Conservation (phyloP, 1,139 yeast species). For the Hemisphaericaspora subhashii region DNA sequence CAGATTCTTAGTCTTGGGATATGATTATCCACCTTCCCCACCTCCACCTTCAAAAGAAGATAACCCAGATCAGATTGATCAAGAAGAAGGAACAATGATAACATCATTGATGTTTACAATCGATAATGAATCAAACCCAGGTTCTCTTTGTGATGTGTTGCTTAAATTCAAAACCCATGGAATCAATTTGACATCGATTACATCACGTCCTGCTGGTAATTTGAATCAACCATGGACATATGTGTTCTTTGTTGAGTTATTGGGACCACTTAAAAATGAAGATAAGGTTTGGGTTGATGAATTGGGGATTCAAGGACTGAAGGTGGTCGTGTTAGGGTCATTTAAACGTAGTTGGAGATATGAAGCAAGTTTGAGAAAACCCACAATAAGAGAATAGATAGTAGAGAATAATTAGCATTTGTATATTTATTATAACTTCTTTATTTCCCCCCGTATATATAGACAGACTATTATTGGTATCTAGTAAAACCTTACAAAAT, state of each 20-base stretch:
- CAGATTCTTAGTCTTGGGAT: conserved; percentile 69
- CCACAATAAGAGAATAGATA: not conserved
- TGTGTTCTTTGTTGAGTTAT: conserved; percentile 73
- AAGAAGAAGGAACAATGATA: conserved; percentile 20
- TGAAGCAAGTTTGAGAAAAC: conserved; percentile 1
- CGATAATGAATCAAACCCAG: conserved; percentile 63
- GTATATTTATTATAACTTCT: too few relatives aligned
- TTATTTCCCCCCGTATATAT: not conserved
- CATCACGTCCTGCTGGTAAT: conserved; percentile 67
- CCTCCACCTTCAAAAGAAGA: conserved; percentile 9
- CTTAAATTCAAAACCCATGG: conserved; percentile 54
- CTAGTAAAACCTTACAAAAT: conserved; percentile 1
- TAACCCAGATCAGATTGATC: conserved; percentile 4
- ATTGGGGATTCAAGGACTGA: conserved; percentile 26
- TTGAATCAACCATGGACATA: conserved; percentile 68
- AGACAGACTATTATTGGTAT: too few relatives aligned
- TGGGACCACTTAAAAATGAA: conserved; percentile 29
- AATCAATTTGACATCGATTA: conserved; percentile 71
- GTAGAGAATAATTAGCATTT: not conserved
- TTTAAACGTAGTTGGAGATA: conserved; percentile 35
- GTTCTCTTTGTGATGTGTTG: conserved; percentile 71
- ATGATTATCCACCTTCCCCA: conserved; percentile 14
- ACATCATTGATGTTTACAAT: conserved; percentile 68
- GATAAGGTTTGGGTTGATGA: conserved; percentile 22
- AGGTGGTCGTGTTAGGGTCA: conserved; percentile 39